Conservation (phyloP, 768 basidiomycete species). For the Exsudoporus frostii region DNA sequence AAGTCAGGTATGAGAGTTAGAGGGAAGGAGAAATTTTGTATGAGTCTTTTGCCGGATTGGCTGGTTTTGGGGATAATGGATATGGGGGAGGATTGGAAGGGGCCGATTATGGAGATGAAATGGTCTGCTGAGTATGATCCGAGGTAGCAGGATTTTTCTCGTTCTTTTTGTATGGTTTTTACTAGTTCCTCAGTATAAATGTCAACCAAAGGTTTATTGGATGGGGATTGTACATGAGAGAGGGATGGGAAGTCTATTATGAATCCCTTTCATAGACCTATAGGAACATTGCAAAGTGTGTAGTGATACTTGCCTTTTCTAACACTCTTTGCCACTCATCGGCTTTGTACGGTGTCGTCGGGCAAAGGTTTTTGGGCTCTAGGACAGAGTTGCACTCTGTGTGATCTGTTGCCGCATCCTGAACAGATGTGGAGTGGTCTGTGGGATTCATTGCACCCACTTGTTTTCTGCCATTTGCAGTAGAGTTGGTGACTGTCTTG, state of each 20-base stretch:
- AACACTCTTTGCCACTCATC: not conserved
- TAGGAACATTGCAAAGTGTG: too few relatives aligned
- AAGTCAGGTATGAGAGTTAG: accelerated
- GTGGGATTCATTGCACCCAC: too few relatives aligned
- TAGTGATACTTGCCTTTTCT: too few relatives aligned
- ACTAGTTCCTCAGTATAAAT: accelerated
- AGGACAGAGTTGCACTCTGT: not conserved
- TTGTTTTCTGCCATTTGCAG: too few relatives aligned
- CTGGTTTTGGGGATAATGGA: not conserved
- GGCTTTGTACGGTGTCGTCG: not conserved
- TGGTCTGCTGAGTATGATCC: too few relatives aligned
- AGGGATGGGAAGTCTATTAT: not conserved
- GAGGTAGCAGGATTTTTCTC: not conserved
- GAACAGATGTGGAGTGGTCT: too few relatives aligned
- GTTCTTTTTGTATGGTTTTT: not conserved
- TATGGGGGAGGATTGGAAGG: not conserved
- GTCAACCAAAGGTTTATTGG: not conserved
- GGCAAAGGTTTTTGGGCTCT: not conserved
- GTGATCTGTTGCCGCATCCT: not conserved
- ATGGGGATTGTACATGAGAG: not conserved
- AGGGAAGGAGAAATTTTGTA: not conserved
- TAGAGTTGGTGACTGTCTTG: too few relatives aligned
- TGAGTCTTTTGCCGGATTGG: not conserved
- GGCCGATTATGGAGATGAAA: too few relatives aligned
- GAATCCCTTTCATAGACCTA: not conserved